Conservation (phyloP, 2,329 filamentous ascomycete species). For the Cladorrhinum sp. region DNA sequence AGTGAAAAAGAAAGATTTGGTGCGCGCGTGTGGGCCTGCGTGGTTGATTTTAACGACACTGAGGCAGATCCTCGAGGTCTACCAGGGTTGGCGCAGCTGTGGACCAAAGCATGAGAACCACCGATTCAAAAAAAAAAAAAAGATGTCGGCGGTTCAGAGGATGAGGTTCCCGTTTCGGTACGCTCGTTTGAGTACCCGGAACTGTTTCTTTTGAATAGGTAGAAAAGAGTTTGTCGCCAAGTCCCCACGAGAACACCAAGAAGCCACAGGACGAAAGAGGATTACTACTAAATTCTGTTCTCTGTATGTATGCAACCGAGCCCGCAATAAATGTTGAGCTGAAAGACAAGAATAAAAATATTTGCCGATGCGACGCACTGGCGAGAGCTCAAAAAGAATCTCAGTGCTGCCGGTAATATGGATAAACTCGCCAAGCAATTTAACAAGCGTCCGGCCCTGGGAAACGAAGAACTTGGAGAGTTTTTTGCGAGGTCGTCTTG, state of each 20-base stretch:
- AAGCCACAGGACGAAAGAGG: not conserved
- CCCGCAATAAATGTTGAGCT: not conserved
- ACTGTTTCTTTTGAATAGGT: conserved; percentile 12
- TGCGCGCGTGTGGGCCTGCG: conserved; percentile 22
- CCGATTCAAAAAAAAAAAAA: too few species aligned
- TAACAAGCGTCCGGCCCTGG: conserved; percentile 11
- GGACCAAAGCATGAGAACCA: conserved; percentile 14
- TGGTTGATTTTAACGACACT: conserved; percentile 20
- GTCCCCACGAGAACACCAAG: not conserved
- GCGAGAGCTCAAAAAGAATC: conserved; percentile 4
- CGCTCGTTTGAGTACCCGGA: conserved; percentile 13
- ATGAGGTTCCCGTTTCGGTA: conserved; percentile 5
- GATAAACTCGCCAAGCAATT: conserved; percentile 22
- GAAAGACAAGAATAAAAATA: not conserved
- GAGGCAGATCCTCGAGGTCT: conserved; percentile 19
- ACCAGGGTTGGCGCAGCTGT: not conserved
- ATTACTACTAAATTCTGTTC: not conserved
- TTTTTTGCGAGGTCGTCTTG: conserved; percentile 1
- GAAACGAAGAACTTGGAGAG: not conserved
- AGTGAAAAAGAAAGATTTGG: too few species aligned
- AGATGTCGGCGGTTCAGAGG: conserved; percentile 5
- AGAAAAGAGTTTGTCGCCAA: conserved; percentile 12
- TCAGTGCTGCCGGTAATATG: conserved; percentile 21
- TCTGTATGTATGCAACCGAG: not conserved
- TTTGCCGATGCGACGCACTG: conserved; percentile 17